A percentile compares a stretch with the other conserved stretches of the same genome.
phyloP scores from a whole-genome alignment of 2,329 filamentous ascomycete genomes.

The Alternaria panax region DNA sequence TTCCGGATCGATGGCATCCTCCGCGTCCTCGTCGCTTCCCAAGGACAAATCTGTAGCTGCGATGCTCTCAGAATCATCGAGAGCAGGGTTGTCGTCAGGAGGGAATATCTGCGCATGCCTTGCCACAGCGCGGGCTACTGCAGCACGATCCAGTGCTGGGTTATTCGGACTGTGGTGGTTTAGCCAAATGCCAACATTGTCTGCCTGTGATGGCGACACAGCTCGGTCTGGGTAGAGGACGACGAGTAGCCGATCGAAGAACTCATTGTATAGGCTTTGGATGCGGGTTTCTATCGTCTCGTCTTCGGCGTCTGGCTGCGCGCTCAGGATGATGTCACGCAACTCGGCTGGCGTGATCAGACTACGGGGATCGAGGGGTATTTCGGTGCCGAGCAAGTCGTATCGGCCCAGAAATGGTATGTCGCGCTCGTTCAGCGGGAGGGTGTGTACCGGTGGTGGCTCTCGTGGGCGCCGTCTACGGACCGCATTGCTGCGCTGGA shows the following conservation, averaged over 20 bases:
- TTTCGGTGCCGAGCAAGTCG: constrained; percentile 32
- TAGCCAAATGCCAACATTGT: constrained; percentile 29
- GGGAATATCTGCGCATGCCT: constrained; percentile 30
- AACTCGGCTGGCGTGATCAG: constrained; percentile 32
- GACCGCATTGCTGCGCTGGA: constrained; percentile 73
- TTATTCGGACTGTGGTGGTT: constrained; percentile 24
- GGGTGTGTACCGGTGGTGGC: constrained; percentile 22
- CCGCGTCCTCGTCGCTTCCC: constrained; percentile 44
- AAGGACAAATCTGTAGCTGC: constrained; percentile 43
- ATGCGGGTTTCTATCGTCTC: constrained; percentile 32
- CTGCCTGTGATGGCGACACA: constrained; percentile 27
- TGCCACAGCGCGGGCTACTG: constrained; percentile 30
- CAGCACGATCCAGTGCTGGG: not conserved
- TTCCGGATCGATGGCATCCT: constrained; percentile 51
- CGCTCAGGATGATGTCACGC: constrained; percentile 27
- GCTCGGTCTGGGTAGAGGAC: constrained; percentile 28
- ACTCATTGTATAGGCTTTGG: constrained; percentile 37
- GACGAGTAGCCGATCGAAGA: constrained; percentile 40
- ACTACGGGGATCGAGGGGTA: constrained; percentile 33
- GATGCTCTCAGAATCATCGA: constrained; percentile 39
- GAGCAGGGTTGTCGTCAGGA: constrained; percentile 6
- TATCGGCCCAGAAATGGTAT: constrained; percentile 34
- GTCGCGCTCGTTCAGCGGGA: constrained; percentile 28
- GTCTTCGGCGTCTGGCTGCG: constrained; percentile 27
- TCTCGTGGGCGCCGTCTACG: constrained; percentile 55